Base-by-base conservation (phyloP, 495 filamentous ascomycete genomes). In the Penicillium pulvis region DNA sequence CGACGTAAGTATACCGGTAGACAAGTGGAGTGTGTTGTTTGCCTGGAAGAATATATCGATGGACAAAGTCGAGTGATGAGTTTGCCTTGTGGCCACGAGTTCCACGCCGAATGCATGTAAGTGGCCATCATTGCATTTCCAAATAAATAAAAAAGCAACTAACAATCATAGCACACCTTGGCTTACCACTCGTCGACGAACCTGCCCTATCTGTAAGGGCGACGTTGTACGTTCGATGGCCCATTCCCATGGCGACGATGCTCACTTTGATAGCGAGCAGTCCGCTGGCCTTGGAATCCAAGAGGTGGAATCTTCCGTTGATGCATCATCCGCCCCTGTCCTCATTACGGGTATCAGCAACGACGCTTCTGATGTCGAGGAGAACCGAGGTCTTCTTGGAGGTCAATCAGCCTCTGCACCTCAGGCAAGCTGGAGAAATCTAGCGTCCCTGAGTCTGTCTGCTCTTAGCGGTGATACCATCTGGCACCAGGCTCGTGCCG, bases 61-160 rank as follows among this genome's bases (percentile, higher is more conserved):
- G 93, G 94, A 30, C 86, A 98, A 64, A 96, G 92, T 69, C 79
- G 85, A 56, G 95, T 98, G 17, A 98, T 98, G 94, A 96, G 90
- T 62, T 76, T 98, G 51, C 94, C 94, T n/a, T 98, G 94, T 74
- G 94, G 94, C 23, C 94, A 98, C 69, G 94, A 98, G 67, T 98
- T 98, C 72, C 94, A 98, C 71, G 93, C 80, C 36, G 92, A 94
- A 65, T 98, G 94, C 92, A 98, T 98, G 93, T 97, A 81, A 89
- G 93, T 88, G 35, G 54, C 39, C 4, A 6, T 41, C 39, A 39
- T 36, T 49, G 26, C n/a, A 12, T 26, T 2, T 31, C 20, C 24
- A 49, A 30, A 3, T 2, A 2, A 3, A 33, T n/a, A n/a, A 14
- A 10, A 12, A 6, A 49, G 5, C 7, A 9, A 49, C 46, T 49